Base-by-base conservation (phyloP, 2,329 filamentous ascomycete species). In the Fusarium nurragi region DNA sequence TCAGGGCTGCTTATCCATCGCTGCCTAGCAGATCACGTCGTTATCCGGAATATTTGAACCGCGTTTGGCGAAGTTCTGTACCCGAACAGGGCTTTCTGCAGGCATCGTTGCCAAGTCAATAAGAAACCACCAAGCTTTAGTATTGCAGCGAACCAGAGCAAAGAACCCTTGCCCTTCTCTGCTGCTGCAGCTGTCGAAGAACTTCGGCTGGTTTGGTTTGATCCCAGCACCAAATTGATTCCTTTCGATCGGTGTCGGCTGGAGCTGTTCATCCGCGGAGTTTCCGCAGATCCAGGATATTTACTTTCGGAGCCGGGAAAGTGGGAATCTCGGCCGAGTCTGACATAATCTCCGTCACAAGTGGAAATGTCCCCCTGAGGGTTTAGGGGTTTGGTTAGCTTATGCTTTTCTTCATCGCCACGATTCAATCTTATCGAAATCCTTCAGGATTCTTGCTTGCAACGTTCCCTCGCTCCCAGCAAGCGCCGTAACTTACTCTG, bases 191-290 rank as follows among this genome's bases (percentile, higher is more conserved):
- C 32, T n/a, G 32, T n/a, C 16, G n/a, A 16, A 34, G 32, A 34
- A 34, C 32, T 34, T 34, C n/a, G 32, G 32, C n/a, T n/a, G n/a
- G 16, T 34, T 34, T 34, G 32, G 32, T 34, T n/a, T 34, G 16
- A 34, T n/a, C 32, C 16, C 16, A 8, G 32, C 16, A 34, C 32
- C 32, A n/a, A n/a, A n/a, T 34, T 11, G 9, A n/a, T n/a, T 10
- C 32, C 32, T n/a, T 34, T n/a, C n/a, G 13, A 16, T 34, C 16
- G 6, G 30, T 34, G 28, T 46, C 54, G 40, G 40, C 19, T 47
- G 58, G 41, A 61, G 41, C 22, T 55, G 30, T 47, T 43, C n/a
- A 37, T 60, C 55, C 54, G 36, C 57, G 19, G n/a, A 53, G 30
- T 40, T 60, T 41, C 40, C 30, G 38, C 14, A 21, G 5, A 39